phyloP scores from a whole-genome alignment of 441 rosid genomes.

The Kokia cookei region DNA sequence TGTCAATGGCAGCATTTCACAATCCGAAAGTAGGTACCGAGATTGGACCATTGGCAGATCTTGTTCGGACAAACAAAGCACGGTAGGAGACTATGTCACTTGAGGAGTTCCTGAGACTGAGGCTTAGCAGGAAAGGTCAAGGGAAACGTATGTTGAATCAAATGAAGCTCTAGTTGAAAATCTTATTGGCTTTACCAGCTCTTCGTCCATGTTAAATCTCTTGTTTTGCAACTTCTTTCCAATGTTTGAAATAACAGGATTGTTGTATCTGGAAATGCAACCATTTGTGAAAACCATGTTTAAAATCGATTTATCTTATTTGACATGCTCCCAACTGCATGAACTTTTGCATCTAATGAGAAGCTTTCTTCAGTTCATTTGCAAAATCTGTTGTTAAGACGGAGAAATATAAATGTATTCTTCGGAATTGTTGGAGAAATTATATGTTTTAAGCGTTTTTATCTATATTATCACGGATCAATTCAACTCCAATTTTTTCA shows the following conservation, averaged over 20 bases:
- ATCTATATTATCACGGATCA: too few relatives aligned
- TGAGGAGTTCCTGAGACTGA: conserved; percentile 11
- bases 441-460: not conserved
- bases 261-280: not conserved
- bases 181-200: not conserved
- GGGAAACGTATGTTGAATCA: conserved; percentile 1
- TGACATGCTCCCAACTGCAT: not conserved
- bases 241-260: not conserved
- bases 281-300: not conserved
- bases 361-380: conserved; percentile 43
- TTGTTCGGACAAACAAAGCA: not conserved
- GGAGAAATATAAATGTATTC: conserved; percentile 57
- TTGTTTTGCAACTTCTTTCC: too few relatives aligned
- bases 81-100: conserved; percentile 10
- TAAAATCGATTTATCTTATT: not conserved
- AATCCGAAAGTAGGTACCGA: conserved; percentile 1
- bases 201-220: not conserved
- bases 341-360: conserved; percentile 52
- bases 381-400: conserved; percentile 54
- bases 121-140: conserved; percentile 18
- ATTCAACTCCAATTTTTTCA: too few relatives aligned
- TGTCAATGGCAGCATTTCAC: conserved; percentile 27
- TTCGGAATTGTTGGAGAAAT: conserved; percentile 45
- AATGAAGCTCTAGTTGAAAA: conserved; percentile 15
- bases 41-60: conserved; percentile 20